These are phyloP conservation scores for Rhodotorula toruloides DNA, from an alignment of 768 basidiomycete genomes.

Conservation along the genomic window DNA sequence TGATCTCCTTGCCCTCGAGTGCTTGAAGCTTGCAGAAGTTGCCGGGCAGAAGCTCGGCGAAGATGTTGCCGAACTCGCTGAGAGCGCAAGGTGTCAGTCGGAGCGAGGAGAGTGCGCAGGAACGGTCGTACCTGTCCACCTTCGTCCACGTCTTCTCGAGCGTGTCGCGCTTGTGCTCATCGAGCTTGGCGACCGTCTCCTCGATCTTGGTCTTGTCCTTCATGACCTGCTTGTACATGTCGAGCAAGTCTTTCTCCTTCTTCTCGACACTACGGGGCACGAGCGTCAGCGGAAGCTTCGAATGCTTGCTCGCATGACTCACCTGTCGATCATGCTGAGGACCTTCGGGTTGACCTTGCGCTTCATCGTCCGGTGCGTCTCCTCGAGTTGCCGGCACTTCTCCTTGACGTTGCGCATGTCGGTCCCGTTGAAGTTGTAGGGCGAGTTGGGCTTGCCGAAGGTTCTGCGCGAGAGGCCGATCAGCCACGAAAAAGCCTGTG, in stretches of 20 bases:
- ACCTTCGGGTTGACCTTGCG: conserved; percentile 95
- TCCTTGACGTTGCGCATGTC: conserved; percentile 60
- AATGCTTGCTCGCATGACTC: neutral
- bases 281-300: neutral
- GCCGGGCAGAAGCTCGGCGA: conserved; percentile 88
- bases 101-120: neutral
- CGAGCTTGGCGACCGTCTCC: conserved; percentile 83
- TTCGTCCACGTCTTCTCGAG: conserved; percentile 93
- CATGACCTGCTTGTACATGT: conserved; percentile 79
- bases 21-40: conserved; percentile 94
- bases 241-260: conserved; percentile 75
- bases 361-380: conserved; percentile 77
- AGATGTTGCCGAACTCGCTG: conserved; percentile 94
- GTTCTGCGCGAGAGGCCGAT: conserved; percentile 53
- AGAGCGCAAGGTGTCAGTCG: neutral
- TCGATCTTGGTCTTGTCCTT: conserved; percentile 95
- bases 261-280: conserved; percentile 70
- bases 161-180: conserved; percentile 88
- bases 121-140: conserved; percentile 68
- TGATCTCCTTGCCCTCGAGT: conserved; percentile 86
- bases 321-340: conserved; percentile 93
- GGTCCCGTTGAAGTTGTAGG: conserved; percentile 69
- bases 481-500: neutral
- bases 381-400: conserved; percentile 68
- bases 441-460: conserved; percentile 74